Percentiles rank a stretch among this genome's conserved stretches.
phyloP scores from a whole-genome alignment of 2,329 filamentous ascomycete genomes.

The Xylaria sp. region DNA sequence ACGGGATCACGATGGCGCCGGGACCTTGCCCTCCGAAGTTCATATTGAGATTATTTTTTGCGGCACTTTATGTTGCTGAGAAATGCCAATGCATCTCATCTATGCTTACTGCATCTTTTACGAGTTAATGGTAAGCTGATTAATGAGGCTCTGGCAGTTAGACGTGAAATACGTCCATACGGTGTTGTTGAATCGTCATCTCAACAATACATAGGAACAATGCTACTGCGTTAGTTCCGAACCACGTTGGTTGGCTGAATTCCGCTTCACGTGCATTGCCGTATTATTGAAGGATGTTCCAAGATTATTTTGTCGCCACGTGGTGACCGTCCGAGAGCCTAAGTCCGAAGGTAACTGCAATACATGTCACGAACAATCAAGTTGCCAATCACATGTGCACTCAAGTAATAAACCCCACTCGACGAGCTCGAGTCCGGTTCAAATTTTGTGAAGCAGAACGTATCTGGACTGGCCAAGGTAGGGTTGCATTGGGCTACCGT shows the following conservation, averaged over 20 bases:
- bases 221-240: not conserved
- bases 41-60: conserved; percentile 18
- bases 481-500: conserved; percentile 37
- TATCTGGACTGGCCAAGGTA: conserved; percentile 21
- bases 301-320: conserved; percentile 30
- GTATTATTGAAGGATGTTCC: conserved; percentile 6
- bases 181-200: not conserved
- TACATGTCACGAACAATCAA: conserved; percentile 16
- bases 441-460: not conserved
- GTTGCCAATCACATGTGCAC: conserved; percentile 13
- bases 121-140: conserved; percentile 17
- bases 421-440: conserved; percentile 13
- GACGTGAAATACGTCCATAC: conserved; percentile 14
- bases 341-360: conserved; percentile 19
- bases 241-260: conserved; percentile 9
- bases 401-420: conserved; percentile 15
- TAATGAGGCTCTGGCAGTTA: conserved; percentile 1
- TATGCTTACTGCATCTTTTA: conserved; percentile 2
- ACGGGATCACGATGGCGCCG: conserved; percentile 18
- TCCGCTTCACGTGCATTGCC: conserved; percentile 22
- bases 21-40: conserved; percentile 29
- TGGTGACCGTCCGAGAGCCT: conserved; percentile 19
- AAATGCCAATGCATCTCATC: not conserved
- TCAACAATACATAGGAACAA: conserved; percentile 1
- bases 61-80: conserved; percentile 11